Percentiles rank a stretch among this genome's conserved stretches.
These are phyloP conservation scores for Rosa lucieae DNA, from an alignment of 306 rosid species.

Conservation along the genomic window DNA sequence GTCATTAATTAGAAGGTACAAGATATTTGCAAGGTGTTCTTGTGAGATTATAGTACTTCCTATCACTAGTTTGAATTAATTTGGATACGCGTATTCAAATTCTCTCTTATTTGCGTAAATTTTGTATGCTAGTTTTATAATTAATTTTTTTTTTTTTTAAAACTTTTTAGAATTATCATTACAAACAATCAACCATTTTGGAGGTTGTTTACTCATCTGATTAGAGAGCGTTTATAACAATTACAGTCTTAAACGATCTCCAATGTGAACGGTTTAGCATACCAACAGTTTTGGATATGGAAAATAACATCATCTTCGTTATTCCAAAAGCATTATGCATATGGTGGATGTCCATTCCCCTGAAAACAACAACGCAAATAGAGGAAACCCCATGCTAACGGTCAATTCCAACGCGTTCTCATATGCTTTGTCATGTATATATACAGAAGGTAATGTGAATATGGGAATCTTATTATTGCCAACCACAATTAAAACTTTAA, in stretches of 20 bases:
- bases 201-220: background rate
- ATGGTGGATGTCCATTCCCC: background rate
- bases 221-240: background rate
- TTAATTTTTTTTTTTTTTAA: no score
- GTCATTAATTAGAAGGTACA: background rate
- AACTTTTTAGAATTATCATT: no score
- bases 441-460: background rate
- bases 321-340: background rate
- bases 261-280: background rate
- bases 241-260: background rate
- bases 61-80: background rate
- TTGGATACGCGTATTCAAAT: background rate
- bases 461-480: conserved; percentile 14
- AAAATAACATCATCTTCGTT: background rate
- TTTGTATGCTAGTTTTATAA: background rate
- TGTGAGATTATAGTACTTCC: background rate
- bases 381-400: background rate
- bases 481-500: conserved; percentile 19
- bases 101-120: background rate
- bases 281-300: background rate
- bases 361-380: background rate
- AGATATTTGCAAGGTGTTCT: background rate
- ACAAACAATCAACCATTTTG: background rate
- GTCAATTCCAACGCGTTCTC: conserved; percentile 1
- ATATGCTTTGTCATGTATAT: background rate